phyloP scores from a whole-genome alignment of 257 asterid genomes.

The Rhazya stricta region DNA sequence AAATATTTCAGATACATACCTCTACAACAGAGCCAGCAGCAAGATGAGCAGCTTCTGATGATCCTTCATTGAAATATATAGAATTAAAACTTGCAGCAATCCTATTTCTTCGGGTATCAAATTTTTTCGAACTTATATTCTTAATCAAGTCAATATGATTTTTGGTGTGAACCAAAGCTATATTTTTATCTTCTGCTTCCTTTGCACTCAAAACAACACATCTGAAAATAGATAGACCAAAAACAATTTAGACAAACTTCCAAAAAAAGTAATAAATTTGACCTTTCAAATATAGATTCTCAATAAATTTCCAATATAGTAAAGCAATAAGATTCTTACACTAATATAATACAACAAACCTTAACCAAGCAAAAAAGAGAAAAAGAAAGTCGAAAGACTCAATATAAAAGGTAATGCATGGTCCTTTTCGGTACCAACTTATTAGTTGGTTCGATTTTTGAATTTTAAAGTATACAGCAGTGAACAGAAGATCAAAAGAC shows the following conservation, averaged over 20 bases:
- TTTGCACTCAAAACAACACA: conserved; percentile 60
- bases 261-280: background rate
- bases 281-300: background rate
- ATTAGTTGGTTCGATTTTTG: background rate
- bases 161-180: conserved; percentile 74
- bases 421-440: background rate
- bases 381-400: background rate
- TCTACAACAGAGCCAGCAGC: conserved; percentile 91
- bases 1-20: conserved; percentile 33
- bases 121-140: conserved; percentile 50
- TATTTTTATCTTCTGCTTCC: conserved; percentile 57
- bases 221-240: conserved; percentile 35
- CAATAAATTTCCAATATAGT: background rate
- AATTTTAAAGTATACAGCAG: background rate
- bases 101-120: conserved; percentile 35
- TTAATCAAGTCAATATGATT: conserved; percentile 58
- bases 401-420: background rate
- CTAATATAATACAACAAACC: background rate
- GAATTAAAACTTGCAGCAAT: conserved; percentile 58
- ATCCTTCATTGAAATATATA: conserved; percentile 81
- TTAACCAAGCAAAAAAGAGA: background rate
- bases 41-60: conserved; percentile 85
- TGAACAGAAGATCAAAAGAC: background rate
- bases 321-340: background rate
- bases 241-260: conserved; percentile 6